These are phyloP conservation scores for Calcarisporium arbuscula DNA, from an alignment of 2,329 filamentous ascomycete species.

Conservation along the genomic window DNA sequence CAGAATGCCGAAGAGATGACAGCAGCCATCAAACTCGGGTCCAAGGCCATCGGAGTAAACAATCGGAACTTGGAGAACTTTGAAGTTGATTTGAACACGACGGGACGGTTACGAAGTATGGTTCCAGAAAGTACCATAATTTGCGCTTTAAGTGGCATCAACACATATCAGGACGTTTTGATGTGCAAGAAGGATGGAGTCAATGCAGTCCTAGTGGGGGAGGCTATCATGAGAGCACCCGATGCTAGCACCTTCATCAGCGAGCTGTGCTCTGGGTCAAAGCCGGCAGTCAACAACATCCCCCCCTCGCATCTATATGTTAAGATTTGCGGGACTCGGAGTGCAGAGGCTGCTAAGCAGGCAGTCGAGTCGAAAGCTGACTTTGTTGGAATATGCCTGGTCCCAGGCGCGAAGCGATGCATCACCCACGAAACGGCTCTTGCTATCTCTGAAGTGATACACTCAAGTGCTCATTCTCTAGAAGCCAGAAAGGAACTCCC, in stretches of 20 bases:
- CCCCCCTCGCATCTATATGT: conserved; percentile 55
- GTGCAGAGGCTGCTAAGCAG: conserved; percentile 68
- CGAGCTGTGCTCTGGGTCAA: conserved; percentile 64
- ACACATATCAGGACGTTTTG: conserved; percentile 78
- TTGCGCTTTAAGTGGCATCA: conserved; percentile 91
- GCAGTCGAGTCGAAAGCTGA: conserved; percentile 86
- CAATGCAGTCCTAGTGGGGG: conserved; percentile 87
- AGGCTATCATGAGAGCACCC: conserved; percentile 88
- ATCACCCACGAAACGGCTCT: conserved; percentile 73
- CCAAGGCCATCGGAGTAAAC: conserved; percentile 93
- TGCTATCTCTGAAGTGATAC: conserved; percentile 74
- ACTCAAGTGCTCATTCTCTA: conserved; percentile 51
- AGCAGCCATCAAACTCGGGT: conserved; percentile 75
- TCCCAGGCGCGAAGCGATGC: conserved; percentile 71
- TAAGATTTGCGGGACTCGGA: conserved; percentile 93
- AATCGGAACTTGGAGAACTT: conserved; percentile 96
- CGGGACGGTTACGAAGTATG: conserved; percentile 78
- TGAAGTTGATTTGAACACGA: conserved; percentile 91
- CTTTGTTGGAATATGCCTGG: conserved; percentile 87
- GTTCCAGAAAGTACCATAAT: conserved; percentile 82
- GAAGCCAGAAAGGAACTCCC: conserved; percentile 23
- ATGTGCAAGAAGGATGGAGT: conserved; percentile 86
- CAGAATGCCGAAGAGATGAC: conserved; percentile 93
- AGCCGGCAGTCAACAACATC: conserved; percentile 26
- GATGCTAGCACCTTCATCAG: conserved; percentile 79